Percentiles rank a stretch among this genome's conserved stretches.
These are phyloP conservation scores for Gnaphalium uliginosum DNA, from an alignment of 129 eudicot species.

Conservation along the genomic window DNA sequence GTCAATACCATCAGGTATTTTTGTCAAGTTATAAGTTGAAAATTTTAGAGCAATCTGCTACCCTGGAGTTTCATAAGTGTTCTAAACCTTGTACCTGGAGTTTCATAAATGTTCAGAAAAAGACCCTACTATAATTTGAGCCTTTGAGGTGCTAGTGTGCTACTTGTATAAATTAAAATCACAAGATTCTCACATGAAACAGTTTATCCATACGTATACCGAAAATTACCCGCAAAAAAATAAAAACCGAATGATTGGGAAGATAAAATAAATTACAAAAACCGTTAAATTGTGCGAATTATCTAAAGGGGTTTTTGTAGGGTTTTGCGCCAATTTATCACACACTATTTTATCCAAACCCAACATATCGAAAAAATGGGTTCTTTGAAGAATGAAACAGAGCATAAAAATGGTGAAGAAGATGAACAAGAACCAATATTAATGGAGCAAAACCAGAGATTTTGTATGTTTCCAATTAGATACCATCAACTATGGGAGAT, in stretches of 20 bases:
- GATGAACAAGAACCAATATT: slow-evolving; percentile 57
- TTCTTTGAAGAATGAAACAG: slow-evolving; percentile 49
- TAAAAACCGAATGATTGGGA: background rate
- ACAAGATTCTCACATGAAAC: background rate
- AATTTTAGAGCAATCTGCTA: background rate
- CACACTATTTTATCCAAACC: slow-evolving; percentile 28
- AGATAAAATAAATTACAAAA: background rate
- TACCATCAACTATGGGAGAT: slow-evolving; percentile 85
- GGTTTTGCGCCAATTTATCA: slow-evolving; percentile 36
- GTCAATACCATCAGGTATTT: background rate
- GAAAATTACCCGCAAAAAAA: slow-evolving; percentile 4
- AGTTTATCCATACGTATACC: background rate
- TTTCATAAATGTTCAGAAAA: too few species aligned
- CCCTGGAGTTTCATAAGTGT: background rate
- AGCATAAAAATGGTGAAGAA: slow-evolving; percentile 34
- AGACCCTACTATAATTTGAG: too few species aligned
- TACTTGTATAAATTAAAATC: too few species aligned
- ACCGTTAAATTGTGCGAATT: slow-evolving; percentile 11
- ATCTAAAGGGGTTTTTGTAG: slow-evolving; percentile 50
- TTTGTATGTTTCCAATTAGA: slow-evolving; percentile 81
- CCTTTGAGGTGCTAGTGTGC: too few species aligned
- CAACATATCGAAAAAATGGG: slow-evolving; percentile 35
- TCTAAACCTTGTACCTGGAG: background rate
- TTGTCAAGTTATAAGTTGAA: background rate
- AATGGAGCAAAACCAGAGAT: slow-evolving; percentile 57